phyloP scores from a whole-genome alignment of 1,284 basidiomycete genomes.

The Sphagnurus paluster region DNA sequence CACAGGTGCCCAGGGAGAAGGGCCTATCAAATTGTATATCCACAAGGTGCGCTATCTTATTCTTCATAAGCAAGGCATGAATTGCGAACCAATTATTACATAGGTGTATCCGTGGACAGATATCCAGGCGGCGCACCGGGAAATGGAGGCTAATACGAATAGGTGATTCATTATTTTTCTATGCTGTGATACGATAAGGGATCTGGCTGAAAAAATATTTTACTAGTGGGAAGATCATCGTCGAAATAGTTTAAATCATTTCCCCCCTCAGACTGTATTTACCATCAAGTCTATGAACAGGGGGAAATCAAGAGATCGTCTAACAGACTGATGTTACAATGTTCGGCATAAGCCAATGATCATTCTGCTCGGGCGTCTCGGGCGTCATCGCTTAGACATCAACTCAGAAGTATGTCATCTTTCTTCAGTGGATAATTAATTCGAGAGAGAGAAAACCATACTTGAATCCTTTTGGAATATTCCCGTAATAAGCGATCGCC shows the following conservation, averaged over 20 bases:
- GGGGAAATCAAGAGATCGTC: too few species aligned
- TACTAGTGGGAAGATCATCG: slow-evolving; percentile 58
- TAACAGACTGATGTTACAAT: too few species aligned
- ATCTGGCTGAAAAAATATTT: slow-evolving; percentile 12
- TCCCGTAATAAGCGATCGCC: too few species aligned
- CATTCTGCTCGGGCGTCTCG: too few species aligned
- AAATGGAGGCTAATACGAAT: slow-evolving; percentile 87
- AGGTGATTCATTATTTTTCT: slow-evolving; percentile 38
- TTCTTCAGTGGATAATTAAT: too few species aligned
- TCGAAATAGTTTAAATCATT: slow-evolving; percentile 47
- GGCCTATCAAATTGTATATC: slow-evolving; percentile 72
- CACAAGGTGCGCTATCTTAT: slow-evolving; percentile 58
- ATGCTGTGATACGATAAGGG: slow-evolving; percentile 1
- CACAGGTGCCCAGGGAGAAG: slow-evolving; percentile 53
- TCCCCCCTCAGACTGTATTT: too few species aligned
- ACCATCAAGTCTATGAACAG: too few species aligned
- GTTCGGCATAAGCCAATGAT: too few species aligned
- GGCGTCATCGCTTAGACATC: too few species aligned
- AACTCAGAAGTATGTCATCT: too few species aligned
- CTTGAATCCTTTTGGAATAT: too few species aligned
- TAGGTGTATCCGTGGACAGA: slow-evolving; percentile 83
- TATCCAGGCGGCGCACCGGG: slow-evolving; percentile 81
- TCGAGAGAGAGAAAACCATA: too few species aligned
- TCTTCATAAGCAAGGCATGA: slow-evolving; percentile 3
- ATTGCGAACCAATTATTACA: slow-evolving; percentile 5